phyloP scores from a whole-genome alignment of 2,329 filamentous ascomycete species.

The Dactylellina leptospora region DNA sequence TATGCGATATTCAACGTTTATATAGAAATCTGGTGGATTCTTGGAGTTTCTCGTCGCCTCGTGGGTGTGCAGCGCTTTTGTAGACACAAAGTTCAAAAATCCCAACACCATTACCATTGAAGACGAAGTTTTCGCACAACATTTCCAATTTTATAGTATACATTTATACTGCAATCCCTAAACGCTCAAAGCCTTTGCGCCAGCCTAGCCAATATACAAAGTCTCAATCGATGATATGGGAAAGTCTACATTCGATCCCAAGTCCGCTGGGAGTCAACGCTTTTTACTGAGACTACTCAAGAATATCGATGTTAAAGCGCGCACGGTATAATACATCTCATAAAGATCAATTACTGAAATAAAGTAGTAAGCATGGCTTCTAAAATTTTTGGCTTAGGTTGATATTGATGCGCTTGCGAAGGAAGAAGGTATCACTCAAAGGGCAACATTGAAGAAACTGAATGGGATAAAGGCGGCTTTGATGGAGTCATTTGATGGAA shows the following conservation, averaged over 20 bases:
- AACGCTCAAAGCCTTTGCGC: too few species aligned
- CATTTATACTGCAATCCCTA: too few species aligned
- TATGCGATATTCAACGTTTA: too few species aligned
- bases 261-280: conserved; percentile 5
- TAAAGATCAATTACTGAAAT: background rate
- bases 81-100: too few species aligned
- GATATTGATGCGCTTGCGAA: conserved; percentile 4
- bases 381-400: conserved; percentile 4
- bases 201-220: too few species aligned
- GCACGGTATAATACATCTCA: background rate
- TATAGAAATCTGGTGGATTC: too few species aligned
- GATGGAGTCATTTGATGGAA: background rate
- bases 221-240: background rate
- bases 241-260: conserved; percentile 18
- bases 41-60: too few species aligned
- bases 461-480: conserved; percentile 18
- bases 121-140: too few species aligned
- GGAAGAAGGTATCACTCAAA: conserved; percentile 16
- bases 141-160: background rate
- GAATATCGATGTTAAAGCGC: conserved; percentile 15
- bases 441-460: conserved; percentile 7
- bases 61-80: too few species aligned
- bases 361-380: background rate
- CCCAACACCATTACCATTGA: too few species aligned
- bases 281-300: conserved; percentile 19